Evolutionary conservation across 1,284 basidiomycete genomes (phyloP), one percentile per base, ranked within the genome.

Genomic region (Somion occarium): DNA sequence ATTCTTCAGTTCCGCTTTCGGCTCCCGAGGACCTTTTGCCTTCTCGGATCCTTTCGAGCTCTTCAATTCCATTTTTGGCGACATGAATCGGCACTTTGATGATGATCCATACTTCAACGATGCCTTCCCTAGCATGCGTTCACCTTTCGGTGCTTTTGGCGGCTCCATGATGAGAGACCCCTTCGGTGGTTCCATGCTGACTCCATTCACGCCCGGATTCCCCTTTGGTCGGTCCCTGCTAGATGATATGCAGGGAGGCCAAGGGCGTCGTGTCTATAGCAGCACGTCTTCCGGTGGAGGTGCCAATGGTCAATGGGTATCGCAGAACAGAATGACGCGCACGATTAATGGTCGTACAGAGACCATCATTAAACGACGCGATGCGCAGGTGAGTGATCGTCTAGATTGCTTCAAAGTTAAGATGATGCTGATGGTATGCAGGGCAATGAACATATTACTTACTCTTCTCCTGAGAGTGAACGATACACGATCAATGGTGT

Each of bases 21-120:
- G 56, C 55, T 59, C 60, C 22, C 54, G 56, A 55, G 39, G 60
- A 56, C 49, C 59, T 59, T 63, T 64, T 62, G 62, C 59, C 18
- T 89, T 88, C 68, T 82, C 80, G 1, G 85, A 91, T 61, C 88
- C 88, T 2, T 89, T 88, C 62, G 70, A 73, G 26, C 66, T 89
- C 25, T 90, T 90, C 66, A 74, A 87, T 54, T 73, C 76, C 4
- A 78, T 88, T 49, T 88, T 89, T 53, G 76, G 78, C 23, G 75
- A 80, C 64, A 61, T 55, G 57, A 67, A 58, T 51, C 46, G 53
- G 5, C 52, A 34, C 38, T 63, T 63, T 53, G 56, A 61, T 19
- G 51, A 56, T 44, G 62, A 69, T 41, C 63, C 66, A 25, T 67
- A 67, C 58, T 71, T 62, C 57, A 54, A 48, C 20, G 44, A 48